Base-by-base conservation (phyloP, 306 rosid species). In the Hippophae tibetana region DNA sequence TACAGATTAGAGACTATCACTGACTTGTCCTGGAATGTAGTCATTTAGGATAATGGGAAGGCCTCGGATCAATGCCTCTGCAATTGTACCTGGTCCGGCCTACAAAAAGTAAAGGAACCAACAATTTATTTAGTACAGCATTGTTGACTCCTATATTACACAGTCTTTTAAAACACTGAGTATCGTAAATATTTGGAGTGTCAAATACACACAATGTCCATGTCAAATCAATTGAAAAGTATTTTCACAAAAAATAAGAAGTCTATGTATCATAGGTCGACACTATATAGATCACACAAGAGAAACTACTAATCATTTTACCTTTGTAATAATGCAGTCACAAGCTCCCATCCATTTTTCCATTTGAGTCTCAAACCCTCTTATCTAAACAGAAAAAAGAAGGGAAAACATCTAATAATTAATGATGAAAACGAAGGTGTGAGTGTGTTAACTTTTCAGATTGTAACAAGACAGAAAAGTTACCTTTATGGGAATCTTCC, bases 41-140 rank as follows among this genome's bases (percentile, higher is more conserved):
- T 86, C 97, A 14, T 93, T 93, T 67, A 93, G 89, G 47, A 93
- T 77, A 55, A 93, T 93, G 6, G 99, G 97, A 75, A 93, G 99
- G 56, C 99, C 99, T 70, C 97, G 78, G 44, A 93, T 88, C 82
- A 93, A 79, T 64, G 99, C 97, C 76, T 93, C 99, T 10, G 99
- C 89, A 47, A 93, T 93, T 66, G 99, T 93, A 41, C 99, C 99
- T 6, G 99, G 99, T 73, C 99, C 99, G 38, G 99, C 99, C 97
- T 90, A 67, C 54, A 64, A 61, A 66, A 58, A n/a, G 63, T 52
- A 3, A 56, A 12, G 52, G 43, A 2, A 40, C 47, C 47, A 6
- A 54, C 27, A 38, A 60, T 56, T 38, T 6, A 66, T 61, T 74
- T 42, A 76, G 73, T 47, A 50, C 43, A 63, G 56, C 40, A 13